Percentiles rank a stretch among this genome's conserved stretches.
Evolutionary conservation across 1,284 basidiomycete genomes (phyloP).

Genomic region (Microbotryum silenes-acaulis): DNA sequence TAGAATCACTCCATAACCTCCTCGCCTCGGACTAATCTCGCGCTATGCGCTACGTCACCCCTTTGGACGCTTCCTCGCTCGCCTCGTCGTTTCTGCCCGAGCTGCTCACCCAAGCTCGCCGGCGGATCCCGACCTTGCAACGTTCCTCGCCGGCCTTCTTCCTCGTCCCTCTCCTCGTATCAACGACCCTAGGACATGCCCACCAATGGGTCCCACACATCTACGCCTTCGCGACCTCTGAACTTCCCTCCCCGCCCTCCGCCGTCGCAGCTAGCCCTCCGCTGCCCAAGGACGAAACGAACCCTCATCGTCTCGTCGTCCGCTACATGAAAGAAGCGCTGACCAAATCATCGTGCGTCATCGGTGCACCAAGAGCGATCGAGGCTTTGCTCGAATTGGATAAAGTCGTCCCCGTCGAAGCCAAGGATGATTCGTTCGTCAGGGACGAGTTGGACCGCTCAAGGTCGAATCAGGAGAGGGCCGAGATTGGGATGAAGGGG

Average conservation of each 20-base stretch:
- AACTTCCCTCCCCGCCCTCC: not conserved
- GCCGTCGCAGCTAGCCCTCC: not conserved
- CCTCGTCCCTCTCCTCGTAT: not conserved
- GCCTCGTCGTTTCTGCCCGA: no score
- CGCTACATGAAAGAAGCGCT: conserved; percentile 20
- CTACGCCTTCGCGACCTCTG: not conserved
- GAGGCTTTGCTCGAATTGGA: conserved; percentile 16
- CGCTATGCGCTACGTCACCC: no score
- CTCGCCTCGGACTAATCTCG: no score
- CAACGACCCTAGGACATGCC: not conserved
- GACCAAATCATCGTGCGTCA: conserved; percentile 10
- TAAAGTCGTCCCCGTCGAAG: not conserved
- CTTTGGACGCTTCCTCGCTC: no score
- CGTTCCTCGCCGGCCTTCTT: not conserved
- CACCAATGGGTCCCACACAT: not conserved
- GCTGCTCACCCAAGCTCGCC: no score
- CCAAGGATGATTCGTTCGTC: conserved; percentile 4
- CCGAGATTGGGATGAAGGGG: not conserved
- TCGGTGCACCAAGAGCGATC: conserved; percentile 21
- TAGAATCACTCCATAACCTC: no score
- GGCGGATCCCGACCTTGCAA: no score
- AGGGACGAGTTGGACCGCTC: not conserved
- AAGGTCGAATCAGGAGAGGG: not conserved
- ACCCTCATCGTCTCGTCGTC: conserved; percentile 14
- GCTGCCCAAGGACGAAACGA: not conserved